Conservation (phyloP, 257 asterid species). For the Solanum virginianum region DNA sequence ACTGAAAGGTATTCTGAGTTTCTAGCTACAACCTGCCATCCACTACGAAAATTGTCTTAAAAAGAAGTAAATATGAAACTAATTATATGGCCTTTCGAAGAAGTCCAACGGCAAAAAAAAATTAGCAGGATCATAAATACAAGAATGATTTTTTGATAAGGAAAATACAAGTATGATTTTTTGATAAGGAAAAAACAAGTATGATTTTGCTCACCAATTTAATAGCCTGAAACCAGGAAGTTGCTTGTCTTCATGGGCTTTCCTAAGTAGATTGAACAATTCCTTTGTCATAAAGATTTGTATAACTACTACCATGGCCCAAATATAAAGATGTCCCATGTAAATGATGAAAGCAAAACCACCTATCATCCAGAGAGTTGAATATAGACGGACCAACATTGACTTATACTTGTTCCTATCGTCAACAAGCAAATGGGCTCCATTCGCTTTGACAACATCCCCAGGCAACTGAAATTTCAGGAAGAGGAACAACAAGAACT, state of each 20-base stretch:
- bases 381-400: constrained; percentile 71
- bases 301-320: constrained; percentile 85
- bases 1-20: background rate
- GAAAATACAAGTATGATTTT: background rate
- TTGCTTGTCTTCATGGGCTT: constrained; percentile 72
- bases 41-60: background rate
- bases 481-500: background rate
- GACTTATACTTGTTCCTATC: constrained; percentile 85
- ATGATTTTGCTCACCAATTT: constrained; percentile 54
- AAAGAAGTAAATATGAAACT: background rate
- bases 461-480: constrained; percentile 45
- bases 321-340: constrained; percentile 96
- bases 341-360: constrained; percentile 69
- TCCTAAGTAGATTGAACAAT: constrained; percentile 74
- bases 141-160: background rate
- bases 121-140: background rate
- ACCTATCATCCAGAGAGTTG: constrained; percentile 95
- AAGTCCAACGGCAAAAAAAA: background rate
- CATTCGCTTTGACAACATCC: constrained; percentile 48
- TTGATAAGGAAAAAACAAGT: background rate
- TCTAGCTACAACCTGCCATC: background rate
- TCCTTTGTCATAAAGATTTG: constrained; percentile 94
- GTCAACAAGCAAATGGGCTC: constrained; percentile 53
- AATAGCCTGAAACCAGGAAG: constrained; percentile 97
- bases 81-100: background rate